Base-by-base conservation (phyloP, 2,329 filamentous ascomycete genomes). In the Diatrype stigma region DNA sequence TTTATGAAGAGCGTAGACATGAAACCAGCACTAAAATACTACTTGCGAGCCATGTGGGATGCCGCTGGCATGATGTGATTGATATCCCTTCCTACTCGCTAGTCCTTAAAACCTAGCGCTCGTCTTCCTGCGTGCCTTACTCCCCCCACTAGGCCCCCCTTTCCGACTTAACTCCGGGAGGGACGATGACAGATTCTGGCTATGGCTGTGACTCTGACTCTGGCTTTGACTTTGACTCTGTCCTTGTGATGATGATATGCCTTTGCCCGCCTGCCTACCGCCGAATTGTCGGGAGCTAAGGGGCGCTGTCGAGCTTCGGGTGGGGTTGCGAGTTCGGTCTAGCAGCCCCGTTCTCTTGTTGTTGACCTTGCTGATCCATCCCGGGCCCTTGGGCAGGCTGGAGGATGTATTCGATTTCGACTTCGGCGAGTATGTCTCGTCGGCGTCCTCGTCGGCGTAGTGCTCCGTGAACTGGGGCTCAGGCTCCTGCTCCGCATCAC, bases 401-500 rank as follows among this genome's bases (percentile, higher is more conserved):
- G 51, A 53, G 10, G 49, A 45, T 14, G 30, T 7, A 7, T 34
- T 34, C 34, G 34, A 17, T 37, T 37, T 37, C n/a, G 14, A 6
- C 3, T 51, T 49, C 7, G 65, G 65, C 28, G 62, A 54, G 35
- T 71, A 70, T 1, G 63, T 70, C 21, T 56, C 63, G 48, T 74
- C 70, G 32, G 70, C 58, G n/a, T 65, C 64, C 11, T 73, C 71
- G 32, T 73, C 70, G 2, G 69, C 68, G 45, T 73, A 70, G 47
- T 69, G 44, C 48, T 73, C 69, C 3, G 54, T 56, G 17, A 64
- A 61, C 5, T 58, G 61, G 4, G 67, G 62, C 51, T 71, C 70
- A 0, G 67, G 60, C 46, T 64, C 63, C 10, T 10, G n/a, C 16
- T 50, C 44, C 5, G 37, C 45, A 44, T 56, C 61, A 40, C 40